Percentiles rank a stretch among this genome's conserved stretches.
phyloP scores from a whole-genome alignment of 2,329 filamentous ascomycete species.

The Penicillium crustosum region DNA sequence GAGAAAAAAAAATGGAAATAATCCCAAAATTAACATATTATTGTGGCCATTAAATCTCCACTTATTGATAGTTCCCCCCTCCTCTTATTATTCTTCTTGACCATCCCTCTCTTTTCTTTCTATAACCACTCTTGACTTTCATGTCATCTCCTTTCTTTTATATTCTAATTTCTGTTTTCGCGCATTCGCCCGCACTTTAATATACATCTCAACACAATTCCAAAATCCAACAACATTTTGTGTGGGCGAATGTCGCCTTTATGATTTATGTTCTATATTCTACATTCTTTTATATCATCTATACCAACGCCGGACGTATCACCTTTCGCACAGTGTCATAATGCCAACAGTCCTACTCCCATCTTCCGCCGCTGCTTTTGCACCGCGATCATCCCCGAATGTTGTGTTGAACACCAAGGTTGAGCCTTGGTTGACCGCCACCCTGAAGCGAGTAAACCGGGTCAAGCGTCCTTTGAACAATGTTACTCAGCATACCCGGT shows the following conservation, averaged over 20 bases:
- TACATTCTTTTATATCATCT: conserved; percentile 45
- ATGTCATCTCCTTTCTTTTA: conserved; percentile 29
- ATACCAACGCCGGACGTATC: conserved; percentile 48
- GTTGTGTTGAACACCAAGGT: conserved; percentile 90
- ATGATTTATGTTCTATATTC: conserved; percentile 31
- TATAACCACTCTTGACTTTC: conserved; percentile 17
- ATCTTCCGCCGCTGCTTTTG: conserved; percentile 93
- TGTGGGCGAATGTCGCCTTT: conserved; percentile 44
- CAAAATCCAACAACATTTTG: conserved; percentile 15
- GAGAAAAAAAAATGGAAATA: conserved; percentile 1
- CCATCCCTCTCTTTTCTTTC: conserved; percentile 12
- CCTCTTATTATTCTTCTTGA: conserved; percentile 16
- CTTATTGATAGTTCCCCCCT: conserved; percentile 14
- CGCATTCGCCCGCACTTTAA: conserved; percentile 40
- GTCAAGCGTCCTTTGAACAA: conserved; percentile 97
- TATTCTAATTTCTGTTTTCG: conserved; percentile 30
- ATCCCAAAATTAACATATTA: conserved; percentile 9
- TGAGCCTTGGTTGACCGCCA: conserved; percentile 95
- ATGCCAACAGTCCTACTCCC: conserved; percentile 95
- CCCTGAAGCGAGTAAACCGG: conserved; percentile 92
- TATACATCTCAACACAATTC: conserved; percentile 22
- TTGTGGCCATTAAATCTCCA: conserved; percentile 17
- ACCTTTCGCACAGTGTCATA: conserved; percentile 50
- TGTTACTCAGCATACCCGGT: conserved; percentile 91
- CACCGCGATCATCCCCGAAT: conserved; percentile 88